phyloP scores from a whole-genome alignment of 371 early-diverging fungal species.

The Funneliformis caledonium region DNA sequence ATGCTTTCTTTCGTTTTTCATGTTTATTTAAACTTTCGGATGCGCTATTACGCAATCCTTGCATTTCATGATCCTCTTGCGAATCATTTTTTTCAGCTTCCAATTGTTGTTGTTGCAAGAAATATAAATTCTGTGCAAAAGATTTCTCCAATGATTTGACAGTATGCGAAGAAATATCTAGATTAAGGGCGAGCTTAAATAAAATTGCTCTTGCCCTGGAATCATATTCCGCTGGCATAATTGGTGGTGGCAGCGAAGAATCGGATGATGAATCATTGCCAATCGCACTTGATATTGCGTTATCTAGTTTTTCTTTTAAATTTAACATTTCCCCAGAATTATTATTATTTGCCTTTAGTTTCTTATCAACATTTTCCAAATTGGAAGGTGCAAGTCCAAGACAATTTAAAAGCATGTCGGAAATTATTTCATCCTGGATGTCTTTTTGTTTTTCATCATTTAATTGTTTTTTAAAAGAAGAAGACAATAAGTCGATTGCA shows the following conservation, averaged over 20 bases:
- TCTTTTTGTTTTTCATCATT: slow-evolving; percentile 23
- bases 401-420: slow-evolving; percentile 27
- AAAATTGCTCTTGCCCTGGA: slow-evolving; percentile 49
- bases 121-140: slow-evolving; percentile 39
- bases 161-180: slow-evolving; percentile 22
- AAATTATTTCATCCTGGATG: slow-evolving; percentile 29
- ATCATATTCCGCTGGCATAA: slow-evolving; percentile 49
- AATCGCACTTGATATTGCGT: background rate
- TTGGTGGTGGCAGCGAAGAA: background rate
- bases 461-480: background rate
- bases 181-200: slow-evolving; percentile 46
- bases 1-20: slow-evolving; percentile 57
- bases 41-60: slow-evolving; percentile 43
- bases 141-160: slow-evolving; percentile 12
- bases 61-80: background rate
- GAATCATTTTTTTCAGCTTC: background rate
- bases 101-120: slow-evolving; percentile 9
- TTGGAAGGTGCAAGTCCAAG: slow-evolving; percentile 9
- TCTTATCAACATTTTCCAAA: background rate
- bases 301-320: slow-evolving; percentile 24
- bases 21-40: slow-evolving; percentile 55
- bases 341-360: background rate
- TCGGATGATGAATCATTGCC: background rate
- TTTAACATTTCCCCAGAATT: background rate
- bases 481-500: background rate